Conservation (phyloP, 805 yeast genomes). For the Jamesozyma jinghongensis region DNA sequence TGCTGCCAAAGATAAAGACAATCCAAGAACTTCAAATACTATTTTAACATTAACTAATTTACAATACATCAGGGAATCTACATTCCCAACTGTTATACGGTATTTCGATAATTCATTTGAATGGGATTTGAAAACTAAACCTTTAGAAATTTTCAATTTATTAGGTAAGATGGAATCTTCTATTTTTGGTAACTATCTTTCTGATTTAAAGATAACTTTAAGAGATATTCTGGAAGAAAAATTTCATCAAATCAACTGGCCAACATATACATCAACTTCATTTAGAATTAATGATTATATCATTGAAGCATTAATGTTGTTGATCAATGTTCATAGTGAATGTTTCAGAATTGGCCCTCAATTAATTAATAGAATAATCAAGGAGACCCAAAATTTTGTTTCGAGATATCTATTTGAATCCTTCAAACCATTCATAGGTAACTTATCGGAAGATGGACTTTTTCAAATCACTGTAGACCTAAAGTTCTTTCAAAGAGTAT, state of each 20-base stretch:
- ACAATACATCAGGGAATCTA: slow-evolving; percentile 36
- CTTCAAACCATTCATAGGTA: slow-evolving; percentile 36
- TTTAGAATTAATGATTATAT: slow-evolving; percentile 39
- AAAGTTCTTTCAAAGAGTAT: slow-evolving; percentile 38
- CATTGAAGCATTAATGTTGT: slow-evolving; percentile 39
- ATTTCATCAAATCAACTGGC: slow-evolving; percentile 38
- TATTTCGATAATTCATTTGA: slow-evolving; percentile 45
- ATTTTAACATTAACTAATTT: slow-evolving; percentile 48
- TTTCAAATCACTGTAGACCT: slow-evolving; percentile 46
- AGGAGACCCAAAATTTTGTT: slow-evolving; percentile 35
- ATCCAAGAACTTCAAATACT: slow-evolving; percentile 37
- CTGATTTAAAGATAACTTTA: slow-evolving; percentile 37
- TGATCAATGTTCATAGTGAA: slow-evolving; percentile 45
- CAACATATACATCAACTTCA: slow-evolving; percentile 26
- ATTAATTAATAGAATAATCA: slow-evolving; percentile 37
- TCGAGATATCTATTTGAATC: slow-evolving; percentile 31
- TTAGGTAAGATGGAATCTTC: slow-evolving; percentile 43
- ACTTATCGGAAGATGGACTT: slow-evolving; percentile 39
- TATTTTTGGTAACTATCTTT: slow-evolving; percentile 45
- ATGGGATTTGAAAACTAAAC: slow-evolving; percentile 35
- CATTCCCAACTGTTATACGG: slow-evolving; percentile 42
- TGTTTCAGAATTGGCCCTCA: slow-evolving; percentile 41
- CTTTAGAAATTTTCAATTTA: slow-evolving; percentile 37
- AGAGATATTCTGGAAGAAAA: slow-evolving; percentile 35
- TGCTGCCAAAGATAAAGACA: slow-evolving; percentile 34